Evolutionary conservation across 495 filamentous ascomycete species (phyloP).

Genomic region (Pseudomonodictys pantanalensis): DNA sequence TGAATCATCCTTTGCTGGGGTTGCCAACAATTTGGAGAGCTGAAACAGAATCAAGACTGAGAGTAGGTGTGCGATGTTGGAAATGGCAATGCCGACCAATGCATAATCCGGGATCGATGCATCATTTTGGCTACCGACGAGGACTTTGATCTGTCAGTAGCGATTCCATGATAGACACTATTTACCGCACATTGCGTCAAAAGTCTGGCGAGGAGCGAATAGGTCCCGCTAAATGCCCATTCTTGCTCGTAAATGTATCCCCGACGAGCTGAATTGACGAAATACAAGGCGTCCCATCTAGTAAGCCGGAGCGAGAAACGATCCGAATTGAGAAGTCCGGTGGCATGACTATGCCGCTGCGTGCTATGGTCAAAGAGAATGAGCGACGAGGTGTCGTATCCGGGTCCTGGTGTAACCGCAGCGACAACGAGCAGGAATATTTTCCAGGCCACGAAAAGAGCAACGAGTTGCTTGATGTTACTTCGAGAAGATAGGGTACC

Average conservation of each 20-base stretch:
- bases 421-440: slow-evolving; percentile 63
- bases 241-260: slow-evolving; percentile 91
- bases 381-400: slow-evolving; percentile 86
- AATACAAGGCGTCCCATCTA: slow-evolving; percentile 94
- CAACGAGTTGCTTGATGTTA: slow-evolving; percentile 12
- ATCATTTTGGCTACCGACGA: too few species aligned
- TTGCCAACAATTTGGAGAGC: slow-evolving; percentile 46
- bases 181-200: slow-evolving; percentile 54
- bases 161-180: too few species aligned
- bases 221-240: slow-evolving; percentile 85
- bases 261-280: slow-evolving; percentile 60
- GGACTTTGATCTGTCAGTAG: too few species aligned
- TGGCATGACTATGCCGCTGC: not conserved
- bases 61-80: slow-evolving; percentile 69
- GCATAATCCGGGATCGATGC: slow-evolving; percentile 28
- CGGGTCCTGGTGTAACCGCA: slow-evolving; percentile 60
- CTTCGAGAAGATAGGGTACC: too few species aligned
- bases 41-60: slow-evolving; percentile 69
- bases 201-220: slow-evolving; percentile 52
- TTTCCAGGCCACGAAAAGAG: slow-evolving; percentile 61
- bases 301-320: slow-evolving; percentile 55
- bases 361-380: slow-evolving; percentile 46
- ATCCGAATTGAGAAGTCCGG: not conserved
- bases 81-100: slow-evolving; percentile 59
- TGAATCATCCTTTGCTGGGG: slow-evolving; percentile 37